Evolutionary conservation across 139 green algal genomes (phyloP).

Genomic region (Limnomonas spitsbergensis): DNA sequence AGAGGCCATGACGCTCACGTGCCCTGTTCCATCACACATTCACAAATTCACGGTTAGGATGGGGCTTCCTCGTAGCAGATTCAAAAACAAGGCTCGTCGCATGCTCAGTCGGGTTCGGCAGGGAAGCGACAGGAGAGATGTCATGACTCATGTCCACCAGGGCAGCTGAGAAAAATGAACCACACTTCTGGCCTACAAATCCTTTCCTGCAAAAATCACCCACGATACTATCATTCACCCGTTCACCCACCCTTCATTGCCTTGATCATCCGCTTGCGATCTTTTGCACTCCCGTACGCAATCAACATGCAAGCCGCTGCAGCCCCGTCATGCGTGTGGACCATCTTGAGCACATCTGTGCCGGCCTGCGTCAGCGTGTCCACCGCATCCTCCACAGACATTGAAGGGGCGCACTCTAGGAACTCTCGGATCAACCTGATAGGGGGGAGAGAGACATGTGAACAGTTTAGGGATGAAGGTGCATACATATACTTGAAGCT

Average conservation of each 20-base stretch:
- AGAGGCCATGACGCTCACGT: slow-evolving; percentile 59
- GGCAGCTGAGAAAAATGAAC: neutral
- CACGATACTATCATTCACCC: no score
- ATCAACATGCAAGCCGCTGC: slow-evolving; percentile 67
- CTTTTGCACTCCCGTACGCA: slow-evolving; percentile 68
- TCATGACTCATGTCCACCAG: neutral
- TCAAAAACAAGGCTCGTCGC: no score
- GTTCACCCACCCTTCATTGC: slow-evolving; percentile 59
- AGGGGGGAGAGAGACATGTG: neutral
- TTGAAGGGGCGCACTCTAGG: slow-evolving; percentile 57
- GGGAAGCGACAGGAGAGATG: neutral
- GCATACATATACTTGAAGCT: neutral
- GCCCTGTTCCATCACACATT: slow-evolving; percentile 41
- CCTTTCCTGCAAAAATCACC: neutral
- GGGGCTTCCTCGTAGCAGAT: no score
- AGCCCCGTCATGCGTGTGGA: slow-evolving; percentile 83
- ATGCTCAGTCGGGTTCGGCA: neutral
- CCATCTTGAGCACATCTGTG: slow-evolving; percentile 77
- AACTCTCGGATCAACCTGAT: slow-evolving; percentile 78
- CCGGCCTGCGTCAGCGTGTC: slow-evolving; percentile 64
- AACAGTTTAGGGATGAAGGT: no score
- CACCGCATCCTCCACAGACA: slow-evolving; percentile 66
- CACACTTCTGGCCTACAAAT: neutral
- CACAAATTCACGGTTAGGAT: no score
- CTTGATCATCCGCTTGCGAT: slow-evolving; percentile 77